Evolutionary conservation across 164 flowering plant genomes (phyloP).

Genomic region (Umbilicus rupestris): DNA sequence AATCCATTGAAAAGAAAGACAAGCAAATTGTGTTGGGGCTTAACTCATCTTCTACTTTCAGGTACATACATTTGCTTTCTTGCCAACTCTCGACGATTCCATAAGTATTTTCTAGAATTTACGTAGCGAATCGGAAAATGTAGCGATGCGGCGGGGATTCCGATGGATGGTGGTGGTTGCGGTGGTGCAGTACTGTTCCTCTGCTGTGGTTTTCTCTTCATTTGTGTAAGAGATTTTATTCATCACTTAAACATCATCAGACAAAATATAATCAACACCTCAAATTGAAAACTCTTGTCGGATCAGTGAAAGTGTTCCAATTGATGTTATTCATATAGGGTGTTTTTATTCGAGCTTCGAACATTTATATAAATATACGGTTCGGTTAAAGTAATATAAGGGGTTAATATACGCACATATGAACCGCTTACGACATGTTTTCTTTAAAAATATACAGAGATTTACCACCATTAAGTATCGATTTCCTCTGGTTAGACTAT

Average conservation of each 20-base stretch:
- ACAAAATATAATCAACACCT: no score
- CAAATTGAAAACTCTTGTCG: no score
- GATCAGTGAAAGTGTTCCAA: no score
- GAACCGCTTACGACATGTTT: not conserved
- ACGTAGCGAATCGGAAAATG: slow-evolving; percentile 7
- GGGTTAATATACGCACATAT: no score
- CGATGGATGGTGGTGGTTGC: not conserved
- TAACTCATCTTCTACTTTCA: not conserved
- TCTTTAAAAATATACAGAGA: not conserved
- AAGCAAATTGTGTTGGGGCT: not conserved
- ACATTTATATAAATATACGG: no score
- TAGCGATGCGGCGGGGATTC: not conserved
- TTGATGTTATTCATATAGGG: no score
- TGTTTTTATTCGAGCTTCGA: no score
- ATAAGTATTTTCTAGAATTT: not conserved
- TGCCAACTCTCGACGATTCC: not conserved
- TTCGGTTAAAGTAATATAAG: no score
- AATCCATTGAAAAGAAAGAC: no score
- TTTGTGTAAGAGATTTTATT: not conserved
- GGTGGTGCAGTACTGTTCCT: not conserved
- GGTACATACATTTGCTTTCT: not conserved
- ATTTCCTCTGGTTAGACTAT: no score
- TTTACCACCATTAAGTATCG: no score
- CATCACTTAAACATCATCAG: not conserved
- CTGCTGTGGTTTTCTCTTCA: not conserved